phyloP scores from a whole-genome alignment of 345 rosid genomes.

The Atalantia buxifolia region DNA sequence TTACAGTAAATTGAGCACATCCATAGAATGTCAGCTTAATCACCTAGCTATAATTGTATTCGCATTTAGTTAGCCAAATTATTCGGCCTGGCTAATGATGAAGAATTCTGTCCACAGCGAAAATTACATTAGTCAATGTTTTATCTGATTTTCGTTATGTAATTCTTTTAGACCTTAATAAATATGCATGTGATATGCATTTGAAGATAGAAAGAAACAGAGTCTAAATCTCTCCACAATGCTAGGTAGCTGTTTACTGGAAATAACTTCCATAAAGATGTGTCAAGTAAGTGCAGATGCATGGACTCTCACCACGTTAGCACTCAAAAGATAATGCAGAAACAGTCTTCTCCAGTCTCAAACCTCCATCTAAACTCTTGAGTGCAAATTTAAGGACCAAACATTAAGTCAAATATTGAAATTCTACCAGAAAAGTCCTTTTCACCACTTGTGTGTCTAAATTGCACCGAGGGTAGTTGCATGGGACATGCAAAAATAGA shows the following conservation, averaged over 20 bases:
- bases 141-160: no score
- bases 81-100: no score
- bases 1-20: no score
- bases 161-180: no score
- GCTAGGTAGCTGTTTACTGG: not conserved
- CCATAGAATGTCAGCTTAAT: no score
- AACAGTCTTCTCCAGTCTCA: constrained; percentile 16
- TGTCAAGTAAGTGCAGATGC: not conserved
- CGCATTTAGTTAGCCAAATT: no score
- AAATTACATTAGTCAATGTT: no score
- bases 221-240: not conserved
- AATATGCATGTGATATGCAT: no score
- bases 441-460: constrained; percentile 15
- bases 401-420: constrained; percentile 23
- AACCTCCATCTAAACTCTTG: not conserved
- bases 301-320: not conserved
- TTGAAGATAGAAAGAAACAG: no score
- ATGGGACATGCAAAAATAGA: constrained; percentile 45
- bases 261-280: not conserved
- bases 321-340: constrained; percentile 16
- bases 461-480: constrained; percentile 21
- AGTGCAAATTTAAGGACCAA: not conserved
- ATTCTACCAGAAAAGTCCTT: constrained; percentile 31
- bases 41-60: no score
- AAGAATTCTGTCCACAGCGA: no score